phyloP scores from a whole-genome alignment of 2,329 filamentous ascomycete genomes.

The Aspergillus clavatus region DNA sequence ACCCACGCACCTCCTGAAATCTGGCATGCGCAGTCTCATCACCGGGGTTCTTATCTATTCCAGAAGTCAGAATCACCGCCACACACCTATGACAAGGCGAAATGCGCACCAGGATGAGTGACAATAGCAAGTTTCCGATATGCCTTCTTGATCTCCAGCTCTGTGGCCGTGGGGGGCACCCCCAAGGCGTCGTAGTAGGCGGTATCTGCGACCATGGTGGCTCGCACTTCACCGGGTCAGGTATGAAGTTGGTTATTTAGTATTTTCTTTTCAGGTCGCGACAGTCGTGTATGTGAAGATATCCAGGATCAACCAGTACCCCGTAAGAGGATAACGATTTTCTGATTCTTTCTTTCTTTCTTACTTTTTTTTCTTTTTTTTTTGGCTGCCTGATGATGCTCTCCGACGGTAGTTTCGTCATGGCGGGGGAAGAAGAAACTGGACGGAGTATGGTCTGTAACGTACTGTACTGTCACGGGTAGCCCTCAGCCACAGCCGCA shows the following conservation, averaged over 20 bases:
- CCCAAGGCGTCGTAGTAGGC: constrained; percentile 83
- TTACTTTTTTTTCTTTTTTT: no score
- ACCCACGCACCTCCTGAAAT: constrained; percentile 71
- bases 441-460: neutral
- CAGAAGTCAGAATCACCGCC: constrained; percentile 9
- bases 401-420: constrained; percentile 20
- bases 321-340: constrained; percentile 1
- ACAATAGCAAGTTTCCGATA: constrained; percentile 93
- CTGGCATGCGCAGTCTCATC: constrained; percentile 90
- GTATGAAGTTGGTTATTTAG: no score
- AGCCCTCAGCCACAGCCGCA: neutral
- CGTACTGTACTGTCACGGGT: neutral
- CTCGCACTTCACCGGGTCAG: neutral
- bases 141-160: constrained; percentile 94
- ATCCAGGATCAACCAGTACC: no score
- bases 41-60: constrained; percentile 88
- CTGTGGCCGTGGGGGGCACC: constrained; percentile 77
- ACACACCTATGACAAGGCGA: constrained; percentile 12
- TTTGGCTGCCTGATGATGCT: constrained; percentile 21
- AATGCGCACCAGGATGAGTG: constrained; percentile 70
- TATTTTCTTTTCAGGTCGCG: no score
- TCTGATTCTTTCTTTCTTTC: no score
- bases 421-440: constrained; percentile 14
- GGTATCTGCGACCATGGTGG: constrained; percentile 78
- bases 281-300: no score